Conservation (phyloP, 1,139 yeast species). For the Candida tetrigidarum region DNA sequence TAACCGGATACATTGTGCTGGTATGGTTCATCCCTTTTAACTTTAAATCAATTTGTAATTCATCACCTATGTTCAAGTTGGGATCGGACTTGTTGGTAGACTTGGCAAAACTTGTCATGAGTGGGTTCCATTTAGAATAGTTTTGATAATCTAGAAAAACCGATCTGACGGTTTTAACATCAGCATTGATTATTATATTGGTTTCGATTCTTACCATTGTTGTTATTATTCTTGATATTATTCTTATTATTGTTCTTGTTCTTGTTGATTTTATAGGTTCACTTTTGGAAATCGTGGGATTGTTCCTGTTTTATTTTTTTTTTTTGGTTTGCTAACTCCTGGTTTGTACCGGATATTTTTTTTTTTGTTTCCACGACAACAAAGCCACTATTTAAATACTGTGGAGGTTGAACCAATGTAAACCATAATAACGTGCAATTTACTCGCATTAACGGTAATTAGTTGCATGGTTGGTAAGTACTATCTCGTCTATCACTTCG, state of each 20-base stretch:
- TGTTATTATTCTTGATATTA: not conserved
- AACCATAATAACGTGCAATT: too few species aligned
- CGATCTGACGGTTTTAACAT: conserved; percentile 17
- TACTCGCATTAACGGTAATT: too few species aligned
- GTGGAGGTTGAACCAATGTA: too few species aligned
- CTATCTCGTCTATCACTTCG: too few species aligned
- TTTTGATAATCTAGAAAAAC: conserved; percentile 17
- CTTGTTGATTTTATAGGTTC: not conserved
- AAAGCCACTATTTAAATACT: not conserved
- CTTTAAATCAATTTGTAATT: conserved; percentile 20
- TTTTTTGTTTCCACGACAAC: not conserved
- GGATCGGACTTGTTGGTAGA: conserved; percentile 14
- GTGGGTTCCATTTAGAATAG: conserved; percentile 21
- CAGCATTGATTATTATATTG: conserved; percentile 19
- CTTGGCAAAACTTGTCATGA: conserved; percentile 17
- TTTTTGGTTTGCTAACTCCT: too few species aligned
- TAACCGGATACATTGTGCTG: conserved; percentile 18
- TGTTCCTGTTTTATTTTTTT: too few species aligned
- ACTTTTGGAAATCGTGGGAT: not conserved
- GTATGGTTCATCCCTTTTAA: conserved; percentile 17
- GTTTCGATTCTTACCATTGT: conserved; percentile 15
- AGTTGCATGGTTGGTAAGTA: too few species aligned
- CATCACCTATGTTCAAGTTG: conserved; percentile 16
- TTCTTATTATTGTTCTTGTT: not conserved
- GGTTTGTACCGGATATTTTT: not conserved